Evolutionary conservation across 768 basidiomycete species (phyloP), one percentile per base, ranked within the genome.

Genomic region (Astraeus odoratus): DNA sequence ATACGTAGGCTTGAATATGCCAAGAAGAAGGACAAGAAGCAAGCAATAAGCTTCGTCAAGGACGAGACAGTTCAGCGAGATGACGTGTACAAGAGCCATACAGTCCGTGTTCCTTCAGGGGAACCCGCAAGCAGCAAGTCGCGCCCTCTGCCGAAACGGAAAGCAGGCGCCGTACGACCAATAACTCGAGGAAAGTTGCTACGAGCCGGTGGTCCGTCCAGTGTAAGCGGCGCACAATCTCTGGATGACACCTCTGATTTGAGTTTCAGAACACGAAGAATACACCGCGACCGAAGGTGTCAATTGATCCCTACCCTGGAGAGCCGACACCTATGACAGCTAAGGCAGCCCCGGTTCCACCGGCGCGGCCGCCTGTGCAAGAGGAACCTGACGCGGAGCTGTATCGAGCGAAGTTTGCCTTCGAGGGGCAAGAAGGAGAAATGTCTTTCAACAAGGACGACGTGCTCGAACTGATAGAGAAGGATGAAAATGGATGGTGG

Each of bases 401-500:
- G 65, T 96, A 94, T 66, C 81, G 83, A 50, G 87, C 90, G 18
- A 86, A 95, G 52, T 99, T 84, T 65, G 78, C 83, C n/a, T 99
- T 99, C 58, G 74, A 82, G 29, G 94, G 93, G 2, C 88, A 97
- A 64, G 83, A 84, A 26, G 94, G 94, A 10, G 96, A 99, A 65
- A 83, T 97, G 75, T 70, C 80, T 5, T 65, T 99, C 42, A 77
- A 75, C 53, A 97, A 97, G 64, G 96, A 93, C 55, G 96, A 97
- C 49, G 47, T 87, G 3, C 88, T 98, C 1, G 94, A 97, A 67
- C 70, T 98, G 16, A 72, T 93, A 25, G 84, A 95, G 69, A 92
- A 96, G 61, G 83, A 85, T 58, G 81, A 93, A 48, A 95, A 95
- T 55, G 96, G 95, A 3, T 99, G 96, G 96, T 98, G 96, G 95